phyloP scores from a whole-genome alignment of 2,329 filamentous ascomycete genomes.

The Phialocephala subalpina region DNA sequence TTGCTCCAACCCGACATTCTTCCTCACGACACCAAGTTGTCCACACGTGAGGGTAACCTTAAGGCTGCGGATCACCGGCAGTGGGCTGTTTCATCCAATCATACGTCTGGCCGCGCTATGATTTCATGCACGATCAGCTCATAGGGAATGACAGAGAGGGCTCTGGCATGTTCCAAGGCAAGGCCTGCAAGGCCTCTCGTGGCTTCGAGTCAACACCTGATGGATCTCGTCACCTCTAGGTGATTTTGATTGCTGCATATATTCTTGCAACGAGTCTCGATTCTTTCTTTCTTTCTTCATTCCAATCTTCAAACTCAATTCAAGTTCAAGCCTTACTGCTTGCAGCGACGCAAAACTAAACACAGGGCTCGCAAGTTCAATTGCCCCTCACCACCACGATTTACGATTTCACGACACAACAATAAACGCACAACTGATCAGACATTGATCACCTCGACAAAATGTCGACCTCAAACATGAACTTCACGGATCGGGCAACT shows the following conservation, averaged over 20 bases:
- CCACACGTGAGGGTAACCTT: not conserved
- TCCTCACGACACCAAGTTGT: not conserved
- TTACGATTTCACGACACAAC: constrained; percentile 15
- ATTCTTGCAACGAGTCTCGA: constrained; percentile 1
- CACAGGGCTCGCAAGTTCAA: not conserved
- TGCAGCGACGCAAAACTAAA: not conserved
- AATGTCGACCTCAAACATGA: constrained; percentile 77
- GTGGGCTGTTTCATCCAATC: not conserved
- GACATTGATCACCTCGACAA: constrained; percentile 44
- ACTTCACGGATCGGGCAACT: constrained; percentile 93
- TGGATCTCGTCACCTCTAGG: constrained; percentile 16
- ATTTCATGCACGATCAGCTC: constrained; percentile 1
- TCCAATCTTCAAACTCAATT: constrained; percentile 12
- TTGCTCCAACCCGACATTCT: too few species aligned
- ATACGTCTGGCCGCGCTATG: not conserved
- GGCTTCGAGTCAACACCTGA: constrained; percentile 22
- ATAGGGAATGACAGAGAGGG: constrained; percentile 1
- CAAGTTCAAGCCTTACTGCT: constrained; percentile 6
- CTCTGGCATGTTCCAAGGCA: constrained; percentile 25
- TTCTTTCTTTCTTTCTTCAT: not conserved
- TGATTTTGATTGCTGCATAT: not conserved
- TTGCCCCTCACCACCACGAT: constrained; percentile 15
- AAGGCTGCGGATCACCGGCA: not conserved
- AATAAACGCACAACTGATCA: constrained; percentile 34
- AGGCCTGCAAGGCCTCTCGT: not conserved